Evolutionary conservation across 2,329 filamentous ascomycete genomes (phyloP), one percentile per base, ranked within the genome.

Genomic region (Colletotrichum siamense): DNA sequence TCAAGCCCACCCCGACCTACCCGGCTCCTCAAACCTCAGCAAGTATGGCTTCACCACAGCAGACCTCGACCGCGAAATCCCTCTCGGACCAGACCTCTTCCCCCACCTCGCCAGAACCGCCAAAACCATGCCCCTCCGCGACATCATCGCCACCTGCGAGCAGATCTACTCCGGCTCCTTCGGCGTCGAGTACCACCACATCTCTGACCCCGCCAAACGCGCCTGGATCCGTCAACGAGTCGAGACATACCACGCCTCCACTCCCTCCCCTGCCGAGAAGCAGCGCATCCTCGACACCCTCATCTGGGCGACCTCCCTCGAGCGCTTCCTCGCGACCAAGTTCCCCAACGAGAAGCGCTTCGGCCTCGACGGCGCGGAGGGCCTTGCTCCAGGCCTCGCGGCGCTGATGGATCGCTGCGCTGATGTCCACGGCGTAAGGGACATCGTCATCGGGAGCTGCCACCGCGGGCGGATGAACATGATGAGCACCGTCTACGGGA

Each of bases 331-430:
- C 79, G 94, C 96, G 70, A 98, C 95, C 74, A 99, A 99, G 87
- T 99, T 98, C 87, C 97, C 97, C 86, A 99, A 99, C 87, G 97
- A 99, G 88, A 99, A 99, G 92, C 95, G 97, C 83, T 99, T 99
- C 86, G 97, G 97, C 88, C 92, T 99, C 28, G 97, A 99, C 88
- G 97, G 97, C 84, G 98, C 96, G 82, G 97, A 99, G 87, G 96
- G 95, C 70, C 91, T 99, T 79, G 98, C 99, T 73, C 97, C 97
- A 28, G 97, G 97, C 85, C 99, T 99, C 96, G 99, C 99, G 90
- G 97, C 97, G 69, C 89, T 99, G 78, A 99, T 99, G 78, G 97
- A 99, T 86, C 95, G 97, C 83, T 98, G 96, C 83, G 97, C 99
- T 80, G 97, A 99, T 84, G 34, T 15, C 1, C 98, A 98, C 82